These are phyloP conservation scores for Medicago truncatula DNA, from an alignment of 306 rosid genomes.

Conservation along the genomic window DNA sequence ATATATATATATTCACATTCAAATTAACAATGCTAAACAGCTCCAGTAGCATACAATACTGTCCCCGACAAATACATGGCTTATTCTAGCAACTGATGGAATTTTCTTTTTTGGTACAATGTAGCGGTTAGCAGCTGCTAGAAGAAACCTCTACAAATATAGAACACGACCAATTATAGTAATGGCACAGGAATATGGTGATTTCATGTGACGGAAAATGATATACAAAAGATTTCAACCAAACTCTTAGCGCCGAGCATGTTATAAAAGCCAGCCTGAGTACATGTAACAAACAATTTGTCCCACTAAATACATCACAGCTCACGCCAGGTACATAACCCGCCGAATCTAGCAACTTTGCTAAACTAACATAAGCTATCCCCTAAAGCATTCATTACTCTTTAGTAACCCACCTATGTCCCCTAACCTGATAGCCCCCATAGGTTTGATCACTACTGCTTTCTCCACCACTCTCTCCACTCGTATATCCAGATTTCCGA, in stretches of 20 bases:
- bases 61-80: conserved; percentile 27
- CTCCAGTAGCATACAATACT: conserved; percentile 23
- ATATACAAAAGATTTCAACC: conserved; percentile 31
- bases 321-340: conserved; percentile 30
- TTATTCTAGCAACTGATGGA: conserved; percentile 39
- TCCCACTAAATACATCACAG: conserved; percentile 30
- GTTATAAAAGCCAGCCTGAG: conserved; percentile 37
- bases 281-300: conserved; percentile 34
- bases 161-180: conserved; percentile 32
- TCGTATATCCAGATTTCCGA: conserved; percentile 69
- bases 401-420: conserved; percentile 90
- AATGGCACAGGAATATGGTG: conserved; percentile 39
- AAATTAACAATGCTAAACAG: conserved; percentile 25
- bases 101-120: conserved; percentile 25
- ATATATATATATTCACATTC: too few relatives aligned
- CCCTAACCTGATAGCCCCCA: conserved; percentile 81
- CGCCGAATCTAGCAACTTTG: conserved; percentile 25
- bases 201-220: conserved; percentile 29
- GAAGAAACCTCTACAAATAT: conserved; percentile 44
- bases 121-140: conserved; percentile 39
- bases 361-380: conserved; percentile 27
- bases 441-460: conserved; percentile 86
- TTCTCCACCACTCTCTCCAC: conserved; percentile 98
- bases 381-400: conserved; percentile 58
- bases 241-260: conserved; percentile 27